A percentile compares a stretch with the other conserved stretches of the same genome.
phyloP scores from a whole-genome alignment of 1,284 basidiomycete genomes.

The Lentinula novae-zelandiae region DNA sequence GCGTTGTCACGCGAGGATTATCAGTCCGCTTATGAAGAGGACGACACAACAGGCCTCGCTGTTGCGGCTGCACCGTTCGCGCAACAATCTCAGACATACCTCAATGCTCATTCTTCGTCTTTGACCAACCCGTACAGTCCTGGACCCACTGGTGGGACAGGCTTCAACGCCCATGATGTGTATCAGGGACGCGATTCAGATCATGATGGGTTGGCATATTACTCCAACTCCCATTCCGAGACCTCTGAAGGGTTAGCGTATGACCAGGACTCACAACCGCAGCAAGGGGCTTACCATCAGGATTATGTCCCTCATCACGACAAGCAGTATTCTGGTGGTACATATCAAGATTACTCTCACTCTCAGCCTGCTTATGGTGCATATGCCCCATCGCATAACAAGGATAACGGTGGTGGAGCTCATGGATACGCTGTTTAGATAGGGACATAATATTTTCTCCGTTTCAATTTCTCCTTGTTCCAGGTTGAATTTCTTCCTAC shows the following conservation, averaged over 20 bases:
- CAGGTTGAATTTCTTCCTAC: neutral
- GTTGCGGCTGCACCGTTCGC: conserved; percentile 52
- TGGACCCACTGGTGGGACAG: conserved; percentile 13
- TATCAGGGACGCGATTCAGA: conserved; percentile 39
- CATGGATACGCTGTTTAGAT: conserved; percentile 17
- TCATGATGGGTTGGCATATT: conserved; percentile 29
- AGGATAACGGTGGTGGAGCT: conserved; percentile 5
- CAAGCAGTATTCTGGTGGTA: neutral
- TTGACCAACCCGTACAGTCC: conserved; percentile 19
- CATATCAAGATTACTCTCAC: conserved; percentile 20
- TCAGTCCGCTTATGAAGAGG: conserved; percentile 49
- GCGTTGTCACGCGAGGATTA: conserved; percentile 49
- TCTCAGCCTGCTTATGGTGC: neutral
- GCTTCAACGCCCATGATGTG: conserved; percentile 45
- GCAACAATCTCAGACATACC: conserved; percentile 31
- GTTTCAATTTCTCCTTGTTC: conserved; percentile 13
- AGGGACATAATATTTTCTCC: conserved; percentile 3
- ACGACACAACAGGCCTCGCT: conserved; percentile 56
- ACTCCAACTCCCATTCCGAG: neutral
- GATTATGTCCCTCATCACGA: conserved; percentile 17
- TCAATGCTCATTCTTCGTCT: conserved; percentile 6
- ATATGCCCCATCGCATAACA: conserved; percentile 1
- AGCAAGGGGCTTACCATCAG: conserved; percentile 4
- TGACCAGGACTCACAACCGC: neutral
- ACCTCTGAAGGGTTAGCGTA: neutral